These are phyloP conservation scores for Penicillium aurantiogriseum DNA, from an alignment of 2,329 filamentous ascomycete species.

Conservation along the genomic window DNA sequence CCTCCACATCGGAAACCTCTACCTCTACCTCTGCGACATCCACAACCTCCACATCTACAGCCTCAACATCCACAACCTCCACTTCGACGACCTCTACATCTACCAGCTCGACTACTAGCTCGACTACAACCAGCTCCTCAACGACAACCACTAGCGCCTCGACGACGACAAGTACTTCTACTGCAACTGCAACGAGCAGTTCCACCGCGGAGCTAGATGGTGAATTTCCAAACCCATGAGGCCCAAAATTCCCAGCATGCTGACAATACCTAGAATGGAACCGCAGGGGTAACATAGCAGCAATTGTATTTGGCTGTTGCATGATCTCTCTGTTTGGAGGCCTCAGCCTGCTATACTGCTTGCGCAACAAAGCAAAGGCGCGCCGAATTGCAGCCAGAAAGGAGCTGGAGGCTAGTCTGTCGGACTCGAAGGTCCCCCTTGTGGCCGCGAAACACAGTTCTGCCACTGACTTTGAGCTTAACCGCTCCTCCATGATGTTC, in stretches of 20 bases:
- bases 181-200: constrained; percentile 8
- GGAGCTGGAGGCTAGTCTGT: not conserved
- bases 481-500: constrained; percentile 10
- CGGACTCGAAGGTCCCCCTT: not conserved
- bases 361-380: constrained; percentile 4
- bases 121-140: not conserved
- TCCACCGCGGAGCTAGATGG: not conserved
- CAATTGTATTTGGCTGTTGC: constrained; percentile 9
- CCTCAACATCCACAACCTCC: not conserved
- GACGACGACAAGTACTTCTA: not conserved
- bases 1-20: constrained; percentile 1
- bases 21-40: not conserved
- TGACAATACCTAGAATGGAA: constrained; percentile 6
- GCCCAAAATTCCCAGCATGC: not conserved
- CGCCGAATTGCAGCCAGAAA: constrained; percentile 14
- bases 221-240: not conserved
- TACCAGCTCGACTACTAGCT: not conserved
- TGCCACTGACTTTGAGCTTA: not conserved
- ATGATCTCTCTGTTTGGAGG: constrained; percentile 13
- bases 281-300: constrained; percentile 13
- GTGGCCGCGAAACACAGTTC: not conserved
- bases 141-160: not conserved
- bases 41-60: not conserved
- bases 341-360: constrained; percentile 8
- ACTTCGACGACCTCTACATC: constrained; percentile 3